Conservation (phyloP, 2,329 filamentous ascomycete species). For the Arthrobotrys iridis region DNA sequence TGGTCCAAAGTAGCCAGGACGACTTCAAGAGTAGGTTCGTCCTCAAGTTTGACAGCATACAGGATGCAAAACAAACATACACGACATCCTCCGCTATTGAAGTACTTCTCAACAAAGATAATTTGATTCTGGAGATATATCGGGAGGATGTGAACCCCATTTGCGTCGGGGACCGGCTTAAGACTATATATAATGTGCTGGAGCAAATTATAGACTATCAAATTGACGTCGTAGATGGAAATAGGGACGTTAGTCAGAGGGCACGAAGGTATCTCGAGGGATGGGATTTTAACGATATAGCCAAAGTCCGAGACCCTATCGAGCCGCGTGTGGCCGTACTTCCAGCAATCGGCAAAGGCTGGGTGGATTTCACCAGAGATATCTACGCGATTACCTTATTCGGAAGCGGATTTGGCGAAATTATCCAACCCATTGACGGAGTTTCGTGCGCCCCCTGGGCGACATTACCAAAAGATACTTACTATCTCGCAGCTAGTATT, state of each 20-base stretch:
- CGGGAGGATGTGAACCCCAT: neutral
- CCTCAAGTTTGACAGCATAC: conserved; percentile 11
- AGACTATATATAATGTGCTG: conserved; percentile 54
- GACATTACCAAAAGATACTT: conserved; percentile 57
- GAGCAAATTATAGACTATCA: conserved; percentile 59
- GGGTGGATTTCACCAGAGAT: conserved; percentile 57
- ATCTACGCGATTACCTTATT: conserved; percentile 56
- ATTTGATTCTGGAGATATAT: conserved; percentile 20
- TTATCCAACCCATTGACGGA: conserved; percentile 56
- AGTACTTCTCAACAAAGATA: neutral
- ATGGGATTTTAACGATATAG: conserved; percentile 59
- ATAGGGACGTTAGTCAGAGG: neutral
- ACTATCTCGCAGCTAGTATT: conserved; percentile 59
- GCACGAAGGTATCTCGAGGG: conserved; percentile 57
- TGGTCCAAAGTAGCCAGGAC: conserved; percentile 45
- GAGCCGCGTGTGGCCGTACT: conserved; percentile 55
- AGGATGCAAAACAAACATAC: conserved; percentile 5
- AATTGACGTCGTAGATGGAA: neutral
- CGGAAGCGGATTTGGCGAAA: conserved; percentile 58
- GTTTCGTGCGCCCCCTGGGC: conserved; percentile 57
- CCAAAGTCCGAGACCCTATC: conserved; percentile 39
- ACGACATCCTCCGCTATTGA: conserved; percentile 2
- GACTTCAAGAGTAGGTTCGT: conserved; percentile 18
- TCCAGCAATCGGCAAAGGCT: conserved; percentile 38
- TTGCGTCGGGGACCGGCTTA: conserved; percentile 52